Base-by-base conservation (phyloP, 2,329 filamentous ascomycete genomes). In the Plenodomus tracheiphilus region DNA sequence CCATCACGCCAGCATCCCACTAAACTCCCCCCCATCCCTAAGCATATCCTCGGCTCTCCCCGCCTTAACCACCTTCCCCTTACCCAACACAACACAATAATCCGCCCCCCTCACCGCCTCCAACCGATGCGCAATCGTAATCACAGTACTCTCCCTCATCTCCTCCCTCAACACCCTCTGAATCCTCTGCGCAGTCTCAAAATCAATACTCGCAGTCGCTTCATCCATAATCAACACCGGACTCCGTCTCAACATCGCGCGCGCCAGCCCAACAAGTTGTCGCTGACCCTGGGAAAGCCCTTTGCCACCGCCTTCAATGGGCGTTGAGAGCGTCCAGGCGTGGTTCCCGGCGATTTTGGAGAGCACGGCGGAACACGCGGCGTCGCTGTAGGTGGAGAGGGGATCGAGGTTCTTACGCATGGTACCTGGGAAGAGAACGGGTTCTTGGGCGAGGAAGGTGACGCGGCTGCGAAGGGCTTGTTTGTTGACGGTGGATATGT, bases 361-460 rank as follows among this genome's bases (percentile, higher is more conserved):
- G 4, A 87, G 70, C 0, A 85, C 80, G 1, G 74, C 67, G 0
- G 69, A 66, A 59, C 83, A 86, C 28, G 81, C 81, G 1, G 70
- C 71, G 59, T 85, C 81, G 2, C 75, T 72, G 65, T 83, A 82
- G 45, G 85, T 79, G 18, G 77, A 72, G 0, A 84, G 75, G 0
- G 85, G 83, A 46, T 87, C 84, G 20, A 87, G 79, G 53, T 87
- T 87, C 42, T 81, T 75, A 2, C 82, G 78, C 69, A 86, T 79
- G 10, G 74, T 81, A 2, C 84, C 84, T 0, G 83, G 80, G 64
- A 87, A 87, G 3, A 87, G 76, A 0, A 87, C 79, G 0, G 85
- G 84, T 42, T 88, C 85, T 65, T 88, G 85, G 0, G 85, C 84
- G 5, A 88, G 78, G 67, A 87, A 87, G 0, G 84, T 86, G 18